Conservation (phyloP, 108 stramenopile genomes). For the Nitzschia sp. region DNA sequence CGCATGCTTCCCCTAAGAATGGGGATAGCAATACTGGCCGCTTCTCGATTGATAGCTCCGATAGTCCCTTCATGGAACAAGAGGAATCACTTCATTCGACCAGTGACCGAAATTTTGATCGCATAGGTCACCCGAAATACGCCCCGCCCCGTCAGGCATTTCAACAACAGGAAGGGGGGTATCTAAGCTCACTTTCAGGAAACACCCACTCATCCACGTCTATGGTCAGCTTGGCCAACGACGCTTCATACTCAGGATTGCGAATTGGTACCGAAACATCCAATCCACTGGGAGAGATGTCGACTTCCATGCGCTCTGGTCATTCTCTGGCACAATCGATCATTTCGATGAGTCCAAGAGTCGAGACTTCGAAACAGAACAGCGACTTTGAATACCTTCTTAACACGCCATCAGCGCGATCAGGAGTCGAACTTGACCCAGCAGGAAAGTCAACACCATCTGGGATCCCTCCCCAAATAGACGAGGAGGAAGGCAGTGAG, state of each 20-base stretch:
- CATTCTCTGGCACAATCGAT: slow-evolving; percentile 35
- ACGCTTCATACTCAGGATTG: neutral
- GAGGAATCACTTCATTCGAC: slow-evolving; percentile 37
- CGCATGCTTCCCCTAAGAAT: neutral
- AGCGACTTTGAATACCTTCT: slow-evolving; percentile 11
- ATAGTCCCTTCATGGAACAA: slow-evolving; percentile 11
- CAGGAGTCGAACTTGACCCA: neutral
- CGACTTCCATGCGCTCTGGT: slow-evolving; percentile 29
- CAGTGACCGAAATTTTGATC: slow-evolving; percentile 8
- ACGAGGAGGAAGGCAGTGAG: slow-evolving; percentile 7
- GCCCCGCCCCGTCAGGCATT: slow-evolving; percentile 8
- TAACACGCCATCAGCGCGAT: neutral
- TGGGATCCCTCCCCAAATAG: neutral
- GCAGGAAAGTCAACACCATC: neutral
- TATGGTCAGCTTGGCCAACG: slow-evolving; percentile 15
- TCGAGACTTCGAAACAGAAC: neutral
- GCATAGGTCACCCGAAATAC: slow-evolving; percentile 16
- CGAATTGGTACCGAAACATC: neutral
- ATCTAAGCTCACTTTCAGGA: slow-evolving; percentile 25
- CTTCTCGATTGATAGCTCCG: slow-evolving; percentile 18
- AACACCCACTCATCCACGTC: slow-evolving; percentile 18
- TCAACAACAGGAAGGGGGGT: slow-evolving; percentile 10
- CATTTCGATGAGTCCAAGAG: slow-evolving; percentile 29
- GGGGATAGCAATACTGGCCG: neutral
- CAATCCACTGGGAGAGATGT: slow-evolving; percentile 15